phyloP scores from a whole-genome alignment of 208 protist species.

The Trypanosoma boissoni region DNA sequence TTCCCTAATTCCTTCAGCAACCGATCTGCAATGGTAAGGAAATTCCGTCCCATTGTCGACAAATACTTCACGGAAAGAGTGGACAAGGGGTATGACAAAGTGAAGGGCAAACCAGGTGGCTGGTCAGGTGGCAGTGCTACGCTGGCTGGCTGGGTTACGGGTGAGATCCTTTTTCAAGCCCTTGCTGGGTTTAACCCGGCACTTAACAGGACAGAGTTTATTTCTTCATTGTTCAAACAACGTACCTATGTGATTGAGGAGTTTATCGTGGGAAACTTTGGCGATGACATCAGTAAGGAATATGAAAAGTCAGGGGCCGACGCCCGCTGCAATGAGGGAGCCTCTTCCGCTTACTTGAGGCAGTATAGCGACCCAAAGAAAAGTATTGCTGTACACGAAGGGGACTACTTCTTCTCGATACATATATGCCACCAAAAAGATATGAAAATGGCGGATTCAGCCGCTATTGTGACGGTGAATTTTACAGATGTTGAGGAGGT shows the following conservation, averaged over 20 bases:
- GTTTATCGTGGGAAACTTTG: slow-evolving; percentile 28
- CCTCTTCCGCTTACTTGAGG: slow-evolving; percentile 17
- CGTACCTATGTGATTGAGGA: slow-evolving; percentile 26
- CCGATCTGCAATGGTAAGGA: slow-evolving; percentile 7
- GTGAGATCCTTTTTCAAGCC: slow-evolving; percentile 6
- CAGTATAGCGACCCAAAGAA: background rate
- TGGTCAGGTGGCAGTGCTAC: too few species aligned
- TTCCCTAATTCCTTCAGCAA: slow-evolving; percentile 19
- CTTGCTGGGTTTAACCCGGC: slow-evolving; percentile 1
- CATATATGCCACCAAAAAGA: too few species aligned
- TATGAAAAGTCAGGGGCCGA: slow-evolving; percentile 1
- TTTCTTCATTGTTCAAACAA: slow-evolving; percentile 23
- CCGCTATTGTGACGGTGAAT: too few species aligned
- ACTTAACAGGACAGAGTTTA: slow-evolving; percentile 3
- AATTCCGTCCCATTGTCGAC: slow-evolving; percentile 22
- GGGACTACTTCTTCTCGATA: too few species aligned
- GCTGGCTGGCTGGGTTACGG: slow-evolving; percentile 26
- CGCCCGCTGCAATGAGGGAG: slow-evolving; percentile 23
- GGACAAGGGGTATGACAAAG: too few species aligned
- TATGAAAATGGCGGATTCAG: too few species aligned
- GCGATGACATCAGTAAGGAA: slow-evolving; percentile 7
- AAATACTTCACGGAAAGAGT: slow-evolving; percentile 19
- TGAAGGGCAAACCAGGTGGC: too few species aligned
- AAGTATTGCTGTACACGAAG: background rate
- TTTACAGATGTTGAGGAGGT: too few species aligned